Evolutionary conservation across 139 green algal species (phyloP).

Genomic region (Desmodesmus armatus): DNA sequence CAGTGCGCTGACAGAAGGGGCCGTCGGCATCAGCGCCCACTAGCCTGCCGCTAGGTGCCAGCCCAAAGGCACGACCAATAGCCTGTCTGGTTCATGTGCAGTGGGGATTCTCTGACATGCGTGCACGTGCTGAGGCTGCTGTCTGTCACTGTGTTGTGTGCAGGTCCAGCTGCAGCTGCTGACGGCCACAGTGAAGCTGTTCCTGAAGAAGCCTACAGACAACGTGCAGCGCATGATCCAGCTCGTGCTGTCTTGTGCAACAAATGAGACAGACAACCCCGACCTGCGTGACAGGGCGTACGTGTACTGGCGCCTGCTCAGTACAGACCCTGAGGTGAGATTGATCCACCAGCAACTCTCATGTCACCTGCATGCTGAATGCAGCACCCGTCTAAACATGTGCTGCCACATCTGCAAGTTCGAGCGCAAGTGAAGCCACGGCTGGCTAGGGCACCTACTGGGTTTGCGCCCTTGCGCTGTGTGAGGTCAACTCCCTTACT

Average conservation of each 20-base stretch:
- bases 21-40: neutral
- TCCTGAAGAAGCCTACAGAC: constrained; percentile 95
- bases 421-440: no score
- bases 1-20: neutral
- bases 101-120: neutral
- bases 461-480: no score
- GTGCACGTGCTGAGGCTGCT: neutral
- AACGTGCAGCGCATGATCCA: constrained; percentile 95
- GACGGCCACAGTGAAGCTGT: constrained; percentile 98
- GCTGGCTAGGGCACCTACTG: no score
- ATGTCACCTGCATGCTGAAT: no score
- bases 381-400: no score
- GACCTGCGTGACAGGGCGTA: constrained; percentile 98
- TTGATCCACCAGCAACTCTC: no score
- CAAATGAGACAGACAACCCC: constrained; percentile 97
- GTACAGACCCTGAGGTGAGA: constrained; percentile 90
- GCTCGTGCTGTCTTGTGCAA: constrained; percentile 90
- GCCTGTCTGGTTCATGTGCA: neutral
- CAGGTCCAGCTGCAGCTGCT: constrained; percentile 98
- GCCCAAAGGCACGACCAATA: no score
- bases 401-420: no score
- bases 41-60: neutral
- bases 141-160: neutral
- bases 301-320: constrained; percentile 99
- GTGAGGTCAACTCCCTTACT: no score